A percentile compares a stretch with the other conserved stretches of the same genome.
phyloP scores from a whole-genome alignment of 345 rosid species.

The Angophora floribunda region DNA sequence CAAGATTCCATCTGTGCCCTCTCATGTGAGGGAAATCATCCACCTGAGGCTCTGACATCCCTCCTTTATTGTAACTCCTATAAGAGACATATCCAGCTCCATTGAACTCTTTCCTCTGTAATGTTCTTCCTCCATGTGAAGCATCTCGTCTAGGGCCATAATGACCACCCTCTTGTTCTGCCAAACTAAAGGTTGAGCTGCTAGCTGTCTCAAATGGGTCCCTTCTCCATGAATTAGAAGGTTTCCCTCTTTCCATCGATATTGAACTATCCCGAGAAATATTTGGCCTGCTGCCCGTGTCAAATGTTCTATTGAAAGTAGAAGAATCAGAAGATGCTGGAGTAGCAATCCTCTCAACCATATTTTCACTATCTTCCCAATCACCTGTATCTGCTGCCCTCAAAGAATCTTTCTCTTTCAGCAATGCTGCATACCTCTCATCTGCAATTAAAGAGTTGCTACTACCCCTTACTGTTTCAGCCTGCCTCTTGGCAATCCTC shows the following conservation, averaged over 20 bases:
- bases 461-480: constrained; percentile 38
- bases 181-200: constrained; percentile 33
- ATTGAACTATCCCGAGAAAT: constrained; percentile 50
- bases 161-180: constrained; percentile 40
- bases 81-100: constrained; percentile 49
- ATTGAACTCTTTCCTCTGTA: constrained; percentile 47
- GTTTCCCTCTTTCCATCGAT: constrained; percentile 48
- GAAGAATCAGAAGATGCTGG: constrained; percentile 68
- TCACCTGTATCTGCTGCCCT: constrained; percentile 51
- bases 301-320: constrained; percentile 44
- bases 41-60: constrained; percentile 38
- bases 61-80: constrained; percentile 40
- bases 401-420: constrained; percentile 31
- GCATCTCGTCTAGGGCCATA: constrained; percentile 47
- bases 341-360: constrained; percentile 84
- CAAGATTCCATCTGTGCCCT: constrained; percentile 66
- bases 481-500: constrained; percentile 79
- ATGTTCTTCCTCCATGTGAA: constrained; percentile 31
- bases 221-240: constrained; percentile 59
- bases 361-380: constrained; percentile 91
- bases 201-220: constrained; percentile 58
- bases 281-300: constrained; percentile 28
- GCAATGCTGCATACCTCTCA: constrained; percentile 30
- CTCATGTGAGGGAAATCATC: constrained; percentile 37
- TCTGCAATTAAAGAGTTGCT: constrained; percentile 39